Evolutionary conservation across 2,329 filamentous ascomycete species (phyloP).

Genomic region (Pochonia chlamydosporia): DNA sequence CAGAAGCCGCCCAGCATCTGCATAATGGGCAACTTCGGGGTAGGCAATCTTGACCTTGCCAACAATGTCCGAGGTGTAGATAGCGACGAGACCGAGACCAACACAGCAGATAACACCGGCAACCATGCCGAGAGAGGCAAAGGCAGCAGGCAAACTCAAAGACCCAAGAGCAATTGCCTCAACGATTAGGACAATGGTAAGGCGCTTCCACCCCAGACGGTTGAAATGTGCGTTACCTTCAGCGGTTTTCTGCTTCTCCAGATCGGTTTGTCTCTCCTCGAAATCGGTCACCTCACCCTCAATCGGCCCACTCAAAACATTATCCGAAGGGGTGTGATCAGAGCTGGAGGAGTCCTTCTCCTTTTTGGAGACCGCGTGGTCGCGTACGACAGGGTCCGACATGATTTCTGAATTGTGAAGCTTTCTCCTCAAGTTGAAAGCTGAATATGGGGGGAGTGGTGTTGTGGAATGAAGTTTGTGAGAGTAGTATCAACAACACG

Average conservation of each 20-base stretch:
- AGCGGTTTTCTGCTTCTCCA: conserved; percentile 40
- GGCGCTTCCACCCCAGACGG: conserved; percentile 50
- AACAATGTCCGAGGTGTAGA: conserved; percentile 42
- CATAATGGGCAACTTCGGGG: conserved; percentile 59
- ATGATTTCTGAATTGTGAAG: too few species aligned
- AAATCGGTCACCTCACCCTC: conserved; percentile 32
- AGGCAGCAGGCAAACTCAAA: conserved; percentile 44
- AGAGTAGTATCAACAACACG: too few species aligned
- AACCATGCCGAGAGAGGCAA: conserved; percentile 49
- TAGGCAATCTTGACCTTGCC: conserved; percentile 42
- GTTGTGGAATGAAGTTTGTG: too few species aligned
- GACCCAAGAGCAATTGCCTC: conserved; percentile 51
- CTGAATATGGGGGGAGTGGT: too few species aligned
- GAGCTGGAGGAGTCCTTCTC: conserved; percentile 8
- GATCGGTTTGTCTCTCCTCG: conserved; percentile 28
- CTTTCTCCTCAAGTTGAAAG: too few species aligned
- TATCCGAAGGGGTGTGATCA: conserved; percentile 15
- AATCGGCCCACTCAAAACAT: conserved; percentile 19
- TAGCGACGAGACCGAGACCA: conserved; percentile 38
- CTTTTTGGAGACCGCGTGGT: conserved; percentile 4
- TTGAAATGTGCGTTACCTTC: conserved; percentile 44
- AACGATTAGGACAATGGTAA: conserved; percentile 50
- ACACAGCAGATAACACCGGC: conserved; percentile 38
- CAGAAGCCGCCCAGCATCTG: conserved; percentile 60
- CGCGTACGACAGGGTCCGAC: conserved; percentile 6